Evolutionary conservation across 2,329 filamentous ascomycete genomes (phyloP).

Genomic region (Aureobasidium pullulans): DNA sequence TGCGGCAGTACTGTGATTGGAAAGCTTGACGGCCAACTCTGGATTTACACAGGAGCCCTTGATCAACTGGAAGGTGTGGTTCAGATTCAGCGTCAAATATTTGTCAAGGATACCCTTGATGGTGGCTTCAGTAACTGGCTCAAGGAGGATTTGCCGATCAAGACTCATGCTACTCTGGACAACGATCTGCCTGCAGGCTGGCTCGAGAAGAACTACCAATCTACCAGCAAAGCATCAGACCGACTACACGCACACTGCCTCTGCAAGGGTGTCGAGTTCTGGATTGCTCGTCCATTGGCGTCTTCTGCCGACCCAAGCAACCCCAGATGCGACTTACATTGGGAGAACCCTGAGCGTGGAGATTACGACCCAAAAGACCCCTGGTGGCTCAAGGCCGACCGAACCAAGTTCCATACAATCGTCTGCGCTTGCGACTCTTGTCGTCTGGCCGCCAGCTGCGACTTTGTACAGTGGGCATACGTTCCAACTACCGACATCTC

Average conservation of each 20-base stretch:
- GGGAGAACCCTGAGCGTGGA: constrained; percentile 26
- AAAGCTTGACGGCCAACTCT: constrained; percentile 16
- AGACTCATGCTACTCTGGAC: constrained; percentile 14
- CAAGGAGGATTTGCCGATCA: constrained; percentile 15
- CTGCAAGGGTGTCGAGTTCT: constrained; percentile 50
- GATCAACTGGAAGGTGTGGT: constrained; percentile 25
- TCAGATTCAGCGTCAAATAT: constrained; percentile 27
- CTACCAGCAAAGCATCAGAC: not conserved
- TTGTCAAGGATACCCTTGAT: constrained; percentile 29
- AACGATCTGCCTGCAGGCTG: not conserved
- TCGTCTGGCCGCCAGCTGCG: constrained; percentile 52
- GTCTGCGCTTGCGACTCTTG: constrained; percentile 58
- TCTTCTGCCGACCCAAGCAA: constrained; percentile 40
- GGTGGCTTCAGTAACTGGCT: constrained; percentile 33
- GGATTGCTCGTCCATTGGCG: constrained; percentile 48
- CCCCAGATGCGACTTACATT: constrained; percentile 48
- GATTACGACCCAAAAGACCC: constrained; percentile 30
- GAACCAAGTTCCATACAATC: constrained; percentile 50
- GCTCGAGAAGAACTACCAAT: not conserved
- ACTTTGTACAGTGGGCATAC: constrained; percentile 61
- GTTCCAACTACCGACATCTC: constrained; percentile 53
- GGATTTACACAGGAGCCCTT: constrained; percentile 28
- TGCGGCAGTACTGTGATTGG: constrained; percentile 40
- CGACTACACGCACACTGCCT: constrained; percentile 43
- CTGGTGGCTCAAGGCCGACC: constrained; percentile 51